Evolutionary conservation across 305 asterid species (phyloP).

Genomic region (Fraxinus greggii): DNA sequence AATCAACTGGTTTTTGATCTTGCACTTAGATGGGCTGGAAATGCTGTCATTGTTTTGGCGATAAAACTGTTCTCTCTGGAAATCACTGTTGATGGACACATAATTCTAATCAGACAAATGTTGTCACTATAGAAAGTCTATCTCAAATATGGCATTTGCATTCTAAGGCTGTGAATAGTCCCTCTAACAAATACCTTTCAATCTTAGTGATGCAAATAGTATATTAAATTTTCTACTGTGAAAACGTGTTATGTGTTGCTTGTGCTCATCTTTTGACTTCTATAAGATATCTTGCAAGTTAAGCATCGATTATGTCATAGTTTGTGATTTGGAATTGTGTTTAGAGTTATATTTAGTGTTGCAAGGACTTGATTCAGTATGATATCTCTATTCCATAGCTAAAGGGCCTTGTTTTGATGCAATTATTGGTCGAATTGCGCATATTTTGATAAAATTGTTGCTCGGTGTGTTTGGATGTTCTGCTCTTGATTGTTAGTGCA

Average conservation of each 20-base stretch:
- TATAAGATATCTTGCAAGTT: background rate
- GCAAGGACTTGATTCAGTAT: background rate
- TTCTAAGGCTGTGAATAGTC: conserved; percentile 21
- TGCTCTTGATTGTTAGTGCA: background rate
- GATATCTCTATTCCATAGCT: background rate
- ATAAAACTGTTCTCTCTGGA: conserved; percentile 39
- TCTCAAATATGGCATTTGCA: conserved; percentile 25
- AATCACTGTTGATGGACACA: conserved; percentile 41
- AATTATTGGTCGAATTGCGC: background rate
- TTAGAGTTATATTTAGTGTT: background rate
- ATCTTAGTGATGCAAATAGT: background rate
- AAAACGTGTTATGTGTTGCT: background rate
- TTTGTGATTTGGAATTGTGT: background rate
- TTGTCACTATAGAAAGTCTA: conserved; percentile 39
- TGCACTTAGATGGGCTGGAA: conserved; percentile 70
- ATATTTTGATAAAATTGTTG: background rate
- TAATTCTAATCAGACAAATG: conserved; percentile 42
- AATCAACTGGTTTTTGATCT: conserved; percentile 62
- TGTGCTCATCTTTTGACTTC: background rate
- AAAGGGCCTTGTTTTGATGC: background rate
- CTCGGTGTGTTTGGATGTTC: background rate
- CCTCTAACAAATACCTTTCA: conserved; percentile 11
- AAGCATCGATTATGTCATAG: background rate
- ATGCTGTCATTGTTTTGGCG: conserved; percentile 51
- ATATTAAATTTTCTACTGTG: background rate